phyloP scores from a whole-genome alignment of 768 basidiomycete species.

The Mycena vitilis region DNA sequence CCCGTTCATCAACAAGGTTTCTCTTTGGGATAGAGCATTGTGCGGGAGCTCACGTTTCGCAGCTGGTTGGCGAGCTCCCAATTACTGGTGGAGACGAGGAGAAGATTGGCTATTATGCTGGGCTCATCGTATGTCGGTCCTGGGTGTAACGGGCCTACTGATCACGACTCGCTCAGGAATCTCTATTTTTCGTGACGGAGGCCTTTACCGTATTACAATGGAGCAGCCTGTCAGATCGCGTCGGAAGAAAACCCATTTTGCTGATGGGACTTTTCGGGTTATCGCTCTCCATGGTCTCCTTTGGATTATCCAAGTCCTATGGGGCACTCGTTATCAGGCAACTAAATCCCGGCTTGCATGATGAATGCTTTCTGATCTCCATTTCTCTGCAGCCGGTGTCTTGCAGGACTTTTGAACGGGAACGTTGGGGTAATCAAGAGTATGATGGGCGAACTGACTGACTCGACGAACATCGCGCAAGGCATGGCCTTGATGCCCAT shows the following conservation, averaged over 20 bases:
- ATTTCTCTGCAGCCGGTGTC: background rate
- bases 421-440: slow-evolving; percentile 11
- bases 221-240: slow-evolving; percentile 1
- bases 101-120: slow-evolving; percentile 9
- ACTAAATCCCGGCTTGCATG: too few species aligned
- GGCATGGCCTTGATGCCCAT: slow-evolving; percentile 3
- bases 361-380: too few species aligned
- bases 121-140: slow-evolving; percentile 4
- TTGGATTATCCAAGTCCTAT: slow-evolving; percentile 5
- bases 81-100: background rate
- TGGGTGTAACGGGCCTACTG: background rate
- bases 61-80: slow-evolving; percentile 1
- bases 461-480: background rate
- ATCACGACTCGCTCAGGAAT: background rate
- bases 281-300: slow-evolving; percentile 1
- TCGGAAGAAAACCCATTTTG: slow-evolving; percentile 1
- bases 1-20: slow-evolving; percentile 9
- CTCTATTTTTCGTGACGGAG: slow-evolving; percentile 7
- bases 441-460: slow-evolving; percentile 3
- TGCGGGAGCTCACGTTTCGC: background rate
- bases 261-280: background rate
- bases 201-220: slow-evolving; percentile 5
- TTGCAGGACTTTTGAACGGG: slow-evolving; percentile 3
- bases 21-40: background rate
- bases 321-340: background rate